A percentile compares a stretch with the other conserved stretches of the same genome.
These are phyloP conservation scores for Rauvolfia tetraphylla DNA, from an alignment of 257 asterid genomes.

Conservation along the genomic window DNA sequence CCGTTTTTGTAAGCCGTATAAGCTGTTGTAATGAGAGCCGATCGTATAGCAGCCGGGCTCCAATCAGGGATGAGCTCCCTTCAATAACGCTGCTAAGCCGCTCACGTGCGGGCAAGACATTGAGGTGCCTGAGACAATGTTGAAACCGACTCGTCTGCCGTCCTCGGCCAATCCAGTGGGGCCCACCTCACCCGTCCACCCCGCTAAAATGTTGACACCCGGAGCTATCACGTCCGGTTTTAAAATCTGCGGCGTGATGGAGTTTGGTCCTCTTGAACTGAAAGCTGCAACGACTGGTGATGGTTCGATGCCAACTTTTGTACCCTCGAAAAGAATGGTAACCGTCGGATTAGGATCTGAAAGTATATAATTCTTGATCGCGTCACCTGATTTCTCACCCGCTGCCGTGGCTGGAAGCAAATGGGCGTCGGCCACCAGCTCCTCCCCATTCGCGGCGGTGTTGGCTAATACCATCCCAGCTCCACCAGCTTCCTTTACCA, in stretches of 20 bases:
- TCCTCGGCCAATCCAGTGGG: slow-evolving; percentile 66
- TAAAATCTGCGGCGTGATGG: slow-evolving; percentile 47
- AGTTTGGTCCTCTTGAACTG: slow-evolving; percentile 74
- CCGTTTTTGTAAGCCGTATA: slow-evolving; percentile 72
- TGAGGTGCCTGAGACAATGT: slow-evolving; percentile 75
- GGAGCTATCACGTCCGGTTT: slow-evolving; percentile 79
- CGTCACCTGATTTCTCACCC: slow-evolving; percentile 47
- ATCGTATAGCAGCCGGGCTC: slow-evolving; percentile 62
- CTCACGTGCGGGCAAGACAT: slow-evolving; percentile 90
- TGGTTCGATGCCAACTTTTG: slow-evolving; percentile 59
- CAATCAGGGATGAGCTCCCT: slow-evolving; percentile 60
- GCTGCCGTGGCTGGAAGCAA: slow-evolving; percentile 58
- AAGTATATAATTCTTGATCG: slow-evolving; percentile 33
- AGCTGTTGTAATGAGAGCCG: slow-evolving; percentile 57
- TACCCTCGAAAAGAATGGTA: slow-evolving; percentile 51
- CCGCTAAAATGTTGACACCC: slow-evolving; percentile 72
- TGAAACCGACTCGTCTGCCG: slow-evolving; percentile 53
- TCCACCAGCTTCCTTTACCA: slow-evolving; percentile 66
- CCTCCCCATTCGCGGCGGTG: slow-evolving; percentile 69
- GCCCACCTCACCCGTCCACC: slow-evolving; percentile 55
- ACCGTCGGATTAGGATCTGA: slow-evolving; percentile 48
- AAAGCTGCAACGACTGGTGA: slow-evolving; percentile 76
- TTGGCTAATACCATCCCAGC: slow-evolving; percentile 58
- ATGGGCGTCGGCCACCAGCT: slow-evolving; percentile 77
- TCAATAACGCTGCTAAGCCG: slow-evolving; percentile 70